Conservation (phyloP, 306 rosid species). For the Senna siamea region DNA sequence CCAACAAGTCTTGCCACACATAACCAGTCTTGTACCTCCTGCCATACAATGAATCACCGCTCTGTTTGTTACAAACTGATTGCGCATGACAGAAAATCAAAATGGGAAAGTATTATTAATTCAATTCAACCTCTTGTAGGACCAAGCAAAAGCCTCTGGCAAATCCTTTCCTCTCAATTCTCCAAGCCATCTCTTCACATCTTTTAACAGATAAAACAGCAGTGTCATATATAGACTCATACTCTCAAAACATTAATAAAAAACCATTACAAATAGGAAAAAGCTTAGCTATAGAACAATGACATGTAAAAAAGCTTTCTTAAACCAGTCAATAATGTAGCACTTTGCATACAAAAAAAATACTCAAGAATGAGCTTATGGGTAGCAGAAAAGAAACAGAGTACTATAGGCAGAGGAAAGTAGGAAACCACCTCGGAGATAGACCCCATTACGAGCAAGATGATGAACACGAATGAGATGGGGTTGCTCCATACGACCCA, state of each 20-base stretch:
- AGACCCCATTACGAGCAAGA: slow-evolving; percentile 63
- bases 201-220: slow-evolving; percentile 37
- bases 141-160: slow-evolving; percentile 78
- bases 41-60: slow-evolving; percentile 26
- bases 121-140: slow-evolving; percentile 76
- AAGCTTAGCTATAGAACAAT: no score
- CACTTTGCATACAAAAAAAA: no score
- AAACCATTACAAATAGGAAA: background rate
- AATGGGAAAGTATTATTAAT: background rate
- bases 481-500: slow-evolving; percentile 69
- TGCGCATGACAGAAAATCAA: slow-evolving; percentile 15
- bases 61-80: slow-evolving; percentile 32
- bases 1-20: slow-evolving; percentile 91
- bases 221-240: background rate
- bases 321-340: no score
- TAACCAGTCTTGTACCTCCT: slow-evolving; percentile 90
- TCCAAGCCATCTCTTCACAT: slow-evolving; percentile 82
- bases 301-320: no score
- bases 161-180: slow-evolving; percentile 75
- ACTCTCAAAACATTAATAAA: slow-evolving; percentile 9
- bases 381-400: no score
- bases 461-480: slow-evolving; percentile 85
- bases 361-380: no score
- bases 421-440: slow-evolving; percentile 63
- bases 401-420: no score